Conservation (phyloP, 306 rosid species). For the Casuarina cunninghamiana region DNA sequence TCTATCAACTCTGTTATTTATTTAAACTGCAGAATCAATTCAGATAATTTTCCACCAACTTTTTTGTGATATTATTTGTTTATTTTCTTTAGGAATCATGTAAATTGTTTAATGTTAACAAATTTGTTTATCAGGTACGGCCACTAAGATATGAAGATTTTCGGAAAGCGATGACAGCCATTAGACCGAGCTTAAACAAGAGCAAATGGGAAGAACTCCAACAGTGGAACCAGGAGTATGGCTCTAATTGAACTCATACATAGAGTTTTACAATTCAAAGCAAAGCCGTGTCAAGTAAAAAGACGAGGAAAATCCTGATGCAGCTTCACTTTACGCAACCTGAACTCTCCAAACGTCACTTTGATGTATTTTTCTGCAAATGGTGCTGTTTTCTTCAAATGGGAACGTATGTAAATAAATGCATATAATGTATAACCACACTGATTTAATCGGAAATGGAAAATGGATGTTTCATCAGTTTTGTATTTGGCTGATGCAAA, state of each 20-base stretch:
- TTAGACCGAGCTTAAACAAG: conserved; percentile 90
- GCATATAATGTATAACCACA: background rate
- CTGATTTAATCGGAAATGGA: background rate
- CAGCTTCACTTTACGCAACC: background rate
- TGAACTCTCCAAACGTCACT: background rate
- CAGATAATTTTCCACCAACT: background rate
- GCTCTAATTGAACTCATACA: conserved; percentile 62
- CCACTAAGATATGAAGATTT: conserved; percentile 76
- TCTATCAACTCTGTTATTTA: background rate
- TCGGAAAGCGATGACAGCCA: conserved; percentile 69
- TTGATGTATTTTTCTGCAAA: background rate
- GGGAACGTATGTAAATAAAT: background rate
- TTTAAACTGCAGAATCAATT: background rate
- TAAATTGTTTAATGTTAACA: background rate
- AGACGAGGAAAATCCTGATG: background rate
- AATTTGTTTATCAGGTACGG: conserved; percentile 56
- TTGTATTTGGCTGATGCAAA: background rate
- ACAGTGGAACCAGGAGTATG: conserved; percentile 84
- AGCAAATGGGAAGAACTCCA: conserved; percentile 95
- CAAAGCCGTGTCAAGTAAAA: conserved; percentile 12
- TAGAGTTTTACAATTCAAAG: conserved; percentile 8
- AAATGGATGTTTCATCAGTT: no score
- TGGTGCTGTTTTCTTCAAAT: background rate
- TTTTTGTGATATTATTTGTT: background rate
- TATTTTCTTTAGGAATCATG: background rate